Evolutionary conservation across 2,329 filamentous ascomycete genomes (phyloP).

Genomic region (Pezicula rhizophila): DNA sequence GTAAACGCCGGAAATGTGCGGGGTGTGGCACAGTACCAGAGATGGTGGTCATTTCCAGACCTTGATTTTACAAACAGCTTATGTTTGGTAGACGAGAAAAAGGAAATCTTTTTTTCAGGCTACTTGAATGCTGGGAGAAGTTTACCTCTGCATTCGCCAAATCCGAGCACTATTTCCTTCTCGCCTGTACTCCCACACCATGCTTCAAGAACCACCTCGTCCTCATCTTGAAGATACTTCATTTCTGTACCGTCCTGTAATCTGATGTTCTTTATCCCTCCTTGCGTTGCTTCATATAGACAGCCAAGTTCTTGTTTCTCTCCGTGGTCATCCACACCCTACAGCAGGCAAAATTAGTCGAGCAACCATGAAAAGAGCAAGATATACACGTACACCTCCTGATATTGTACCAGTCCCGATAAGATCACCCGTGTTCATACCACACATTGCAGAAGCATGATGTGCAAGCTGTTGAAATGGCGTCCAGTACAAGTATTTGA

Average conservation of each 20-base stretch:
- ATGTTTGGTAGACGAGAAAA: no score
- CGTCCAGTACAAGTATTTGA: constrained; percentile 32
- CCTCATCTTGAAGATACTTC: constrained; percentile 59
- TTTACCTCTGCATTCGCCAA: constrained; percentile 54
- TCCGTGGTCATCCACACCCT: neutral
- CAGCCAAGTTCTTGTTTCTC: constrained; percentile 47
- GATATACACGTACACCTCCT: neutral
- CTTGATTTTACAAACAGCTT: no score
- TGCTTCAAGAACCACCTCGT: constrained; percentile 52
- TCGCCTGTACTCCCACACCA: constrained; percentile 45
- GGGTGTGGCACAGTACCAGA: no score
- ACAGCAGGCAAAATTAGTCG: neutral
- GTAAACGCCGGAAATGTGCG: no score
- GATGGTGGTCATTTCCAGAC: no score
- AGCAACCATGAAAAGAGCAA: neutral
- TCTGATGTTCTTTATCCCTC: constrained; percentile 49
- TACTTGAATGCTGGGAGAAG: constrained; percentile 39
- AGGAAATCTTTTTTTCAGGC: no score
- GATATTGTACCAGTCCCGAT: constrained; percentile 34
- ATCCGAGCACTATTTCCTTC: constrained; percentile 44
- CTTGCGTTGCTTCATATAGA: constrained; percentile 54
- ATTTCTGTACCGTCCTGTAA: constrained; percentile 45
- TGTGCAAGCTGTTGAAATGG: constrained; percentile 30
- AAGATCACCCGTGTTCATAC: constrained; percentile 32
- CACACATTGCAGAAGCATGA: constrained; percentile 28